A percentile compares a stretch with the other conserved stretches of the same genome.
These are phyloP conservation scores for Barnettozyma vustinii DNA, from an alignment of 805 yeast genomes.

Conservation along the genomic window DNA sequence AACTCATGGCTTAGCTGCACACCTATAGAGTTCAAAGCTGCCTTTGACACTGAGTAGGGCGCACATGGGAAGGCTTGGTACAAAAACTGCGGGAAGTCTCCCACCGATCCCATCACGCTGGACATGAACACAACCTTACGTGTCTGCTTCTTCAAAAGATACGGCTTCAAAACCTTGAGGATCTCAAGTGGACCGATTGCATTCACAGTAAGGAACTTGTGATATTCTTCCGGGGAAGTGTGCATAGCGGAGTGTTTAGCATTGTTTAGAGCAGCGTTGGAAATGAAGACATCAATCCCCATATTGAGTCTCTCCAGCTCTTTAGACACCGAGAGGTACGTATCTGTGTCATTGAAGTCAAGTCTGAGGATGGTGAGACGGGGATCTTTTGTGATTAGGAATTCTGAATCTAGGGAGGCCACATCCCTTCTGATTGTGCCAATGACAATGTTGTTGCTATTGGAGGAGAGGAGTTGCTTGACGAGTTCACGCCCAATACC, in stretches of 20 bases:
- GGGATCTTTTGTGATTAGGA: conserved; percentile 20
- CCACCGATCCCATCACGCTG: conserved; percentile 26
- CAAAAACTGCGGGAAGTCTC: conserved; percentile 15
- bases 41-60: conserved; percentile 34
- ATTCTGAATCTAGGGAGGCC: conserved; percentile 7
- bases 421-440: conserved; percentile 20
- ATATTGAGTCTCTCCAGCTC: conserved; percentile 18
- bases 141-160: conserved; percentile 20
- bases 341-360: conserved; percentile 16
- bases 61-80: conserved; percentile 19
- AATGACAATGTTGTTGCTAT: conserved; percentile 18
- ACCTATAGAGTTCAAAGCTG: conserved; percentile 29
- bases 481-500: conserved; percentile 23
- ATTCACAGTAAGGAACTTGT: conserved; percentile 23
- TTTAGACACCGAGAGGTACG: conserved; percentile 10
- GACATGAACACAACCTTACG: conserved; percentile 29
- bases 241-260: conserved; percentile 17
- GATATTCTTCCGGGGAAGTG: conserved; percentile 18
- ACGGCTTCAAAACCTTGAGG: conserved; percentile 27
- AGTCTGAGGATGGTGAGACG: conserved; percentile 17
- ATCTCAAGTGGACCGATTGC: conserved; percentile 30
- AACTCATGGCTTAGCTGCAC: conserved; percentile 25
- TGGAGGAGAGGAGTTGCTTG: conserved; percentile 13
- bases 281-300: conserved; percentile 31
- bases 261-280: conserved; percentile 30